Evolutionary conservation across 2,329 filamentous ascomycete species (phyloP).

Genomic region (Alternaria alternata): DNA sequence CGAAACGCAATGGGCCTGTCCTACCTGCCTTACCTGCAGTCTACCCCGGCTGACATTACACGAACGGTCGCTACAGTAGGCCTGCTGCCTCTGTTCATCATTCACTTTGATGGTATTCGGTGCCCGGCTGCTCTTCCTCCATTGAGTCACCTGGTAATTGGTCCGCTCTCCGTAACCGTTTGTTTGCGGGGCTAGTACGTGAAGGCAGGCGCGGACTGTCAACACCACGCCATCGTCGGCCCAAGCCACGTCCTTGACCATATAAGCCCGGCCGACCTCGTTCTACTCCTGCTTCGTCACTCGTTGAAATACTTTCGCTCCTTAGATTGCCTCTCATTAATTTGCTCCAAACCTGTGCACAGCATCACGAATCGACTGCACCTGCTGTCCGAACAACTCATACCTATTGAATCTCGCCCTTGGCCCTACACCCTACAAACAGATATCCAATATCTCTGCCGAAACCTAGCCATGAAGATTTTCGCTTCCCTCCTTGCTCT

Average conservation of each 20-base stretch:
- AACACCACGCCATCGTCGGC: constrained; percentile 19
- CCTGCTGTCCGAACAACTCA: constrained; percentile 17
- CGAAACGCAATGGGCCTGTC: neutral
- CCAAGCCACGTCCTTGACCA: constrained; percentile 14
- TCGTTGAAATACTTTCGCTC: constrained; percentile 10
- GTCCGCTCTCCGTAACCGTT: constrained; percentile 8
- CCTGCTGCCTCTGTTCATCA: constrained; percentile 1
- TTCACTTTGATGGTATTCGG: neutral
- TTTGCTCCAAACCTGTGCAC: constrained; percentile 21
- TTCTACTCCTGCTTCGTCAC: constrained; percentile 8
- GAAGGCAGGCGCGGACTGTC: constrained; percentile 18
- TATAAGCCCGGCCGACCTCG: constrained; percentile 17
- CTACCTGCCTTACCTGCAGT: constrained; percentile 4
- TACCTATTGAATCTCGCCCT: constrained; percentile 9
- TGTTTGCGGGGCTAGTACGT: constrained; percentile 20
- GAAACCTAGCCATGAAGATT: constrained; percentile 38
- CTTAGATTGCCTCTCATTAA: constrained; percentile 14
- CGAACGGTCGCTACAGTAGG: neutral
- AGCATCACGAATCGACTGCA: constrained; percentile 27
- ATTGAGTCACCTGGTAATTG: constrained; percentile 4
- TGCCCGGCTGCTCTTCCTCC: neutral
- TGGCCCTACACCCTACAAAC: neutral
- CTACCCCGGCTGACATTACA: constrained; percentile 3
- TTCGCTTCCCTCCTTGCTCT: constrained; percentile 30
- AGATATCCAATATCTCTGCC: constrained; percentile 1